These are phyloP conservation scores for Populus simonii DNA, from an alignment of 345 rosid genomes.

Conservation along the genomic window DNA sequence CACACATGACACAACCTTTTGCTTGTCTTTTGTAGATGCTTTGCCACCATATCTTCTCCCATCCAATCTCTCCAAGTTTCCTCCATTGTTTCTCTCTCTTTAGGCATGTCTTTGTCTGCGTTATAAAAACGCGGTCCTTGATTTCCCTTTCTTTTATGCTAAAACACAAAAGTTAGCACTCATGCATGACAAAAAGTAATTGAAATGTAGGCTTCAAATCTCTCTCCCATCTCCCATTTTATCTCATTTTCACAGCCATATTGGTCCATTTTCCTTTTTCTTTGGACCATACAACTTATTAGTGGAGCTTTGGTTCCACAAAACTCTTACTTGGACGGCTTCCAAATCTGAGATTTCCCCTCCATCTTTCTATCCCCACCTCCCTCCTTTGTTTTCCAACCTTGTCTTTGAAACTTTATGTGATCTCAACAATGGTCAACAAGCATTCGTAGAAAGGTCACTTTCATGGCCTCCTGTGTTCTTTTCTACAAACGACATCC, in stretches of 20 bases:
- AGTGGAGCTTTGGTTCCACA: slow-evolving; percentile 27
- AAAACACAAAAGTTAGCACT: slow-evolving; percentile 26
- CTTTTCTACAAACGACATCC: not conserved
- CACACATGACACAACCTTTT: slow-evolving; percentile 15
- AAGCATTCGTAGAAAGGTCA: slow-evolving; percentile 14
- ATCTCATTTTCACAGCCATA: slow-evolving; percentile 4
- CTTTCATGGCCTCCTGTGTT: slow-evolving; percentile 10
- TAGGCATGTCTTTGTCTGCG: slow-evolving; percentile 13
- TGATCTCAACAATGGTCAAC: slow-evolving; percentile 10
- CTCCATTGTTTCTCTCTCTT: not conserved
- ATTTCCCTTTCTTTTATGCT: slow-evolving; percentile 5
- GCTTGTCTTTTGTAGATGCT: slow-evolving; percentile 25
- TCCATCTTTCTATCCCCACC: not conserved
- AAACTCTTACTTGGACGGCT: slow-evolving; percentile 20
- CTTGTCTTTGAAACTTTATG: slow-evolving; percentile 5
- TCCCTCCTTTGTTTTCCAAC: slow-evolving; percentile 4
- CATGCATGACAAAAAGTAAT: slow-evolving; percentile 18
- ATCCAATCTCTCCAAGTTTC: slow-evolving; percentile 5
- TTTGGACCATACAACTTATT: slow-evolving; percentile 12
- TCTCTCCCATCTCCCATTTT: not conserved
- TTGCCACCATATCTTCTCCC: slow-evolving; percentile 19
- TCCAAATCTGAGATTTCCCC: slow-evolving; percentile 10
- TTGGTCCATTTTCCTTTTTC: slow-evolving; percentile 21
- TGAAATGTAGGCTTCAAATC: slow-evolving; percentile 14
- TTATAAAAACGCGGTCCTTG: slow-evolving; percentile 27